Evolutionary conservation across 2,329 filamentous ascomycete species (phyloP).

Genomic region (Diplodia seriata): DNA sequence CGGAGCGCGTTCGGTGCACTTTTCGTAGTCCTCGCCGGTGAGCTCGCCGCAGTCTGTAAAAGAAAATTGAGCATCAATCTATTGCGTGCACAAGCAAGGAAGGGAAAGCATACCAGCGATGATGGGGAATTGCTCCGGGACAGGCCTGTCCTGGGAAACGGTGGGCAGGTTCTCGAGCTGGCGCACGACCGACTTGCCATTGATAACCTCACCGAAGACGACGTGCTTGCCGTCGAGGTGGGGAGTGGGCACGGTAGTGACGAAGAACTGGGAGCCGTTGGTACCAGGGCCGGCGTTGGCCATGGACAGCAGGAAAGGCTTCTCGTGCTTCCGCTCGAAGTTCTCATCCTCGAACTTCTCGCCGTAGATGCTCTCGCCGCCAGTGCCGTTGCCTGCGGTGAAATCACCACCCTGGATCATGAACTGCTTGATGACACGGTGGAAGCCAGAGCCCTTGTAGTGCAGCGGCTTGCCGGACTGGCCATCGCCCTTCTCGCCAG

Average conservation of each 20-base stretch:
- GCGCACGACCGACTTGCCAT: constrained; percentile 88
- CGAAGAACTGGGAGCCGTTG: constrained; percentile 98
- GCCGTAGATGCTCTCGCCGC: constrained; percentile 96
- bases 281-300: constrained; percentile 95
- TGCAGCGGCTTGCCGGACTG: constrained; percentile 83
- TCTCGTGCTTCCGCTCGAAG: constrained; percentile 89
- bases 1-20: constrained; percentile 70
- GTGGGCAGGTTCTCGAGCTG: constrained; percentile 86
- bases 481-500: constrained; percentile 88
- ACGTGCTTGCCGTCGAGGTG: constrained; percentile 97
- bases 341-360: constrained; percentile 98
- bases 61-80: constrained; percentile 17
- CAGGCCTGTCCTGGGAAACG: constrained; percentile 77
- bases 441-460: constrained; percentile 92
- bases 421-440: constrained; percentile 97
- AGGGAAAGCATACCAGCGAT: constrained; percentile 61
- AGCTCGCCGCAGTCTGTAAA: constrained; percentile 81
- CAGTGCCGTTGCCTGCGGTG: constrained; percentile 90
- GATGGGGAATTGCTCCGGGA: constrained; percentile 64
- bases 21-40: constrained; percentile 70
- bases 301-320: constrained; percentile 94
- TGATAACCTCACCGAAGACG: constrained; percentile 92
- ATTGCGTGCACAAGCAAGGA: background rate
- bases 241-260: constrained; percentile 93
- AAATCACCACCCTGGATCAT: constrained; percentile 99